Evolutionary conservation across 148 eudicot genomes (phyloP), one percentile per base, ranked within the genome.

Genomic region (Rheum nobile): DNA sequence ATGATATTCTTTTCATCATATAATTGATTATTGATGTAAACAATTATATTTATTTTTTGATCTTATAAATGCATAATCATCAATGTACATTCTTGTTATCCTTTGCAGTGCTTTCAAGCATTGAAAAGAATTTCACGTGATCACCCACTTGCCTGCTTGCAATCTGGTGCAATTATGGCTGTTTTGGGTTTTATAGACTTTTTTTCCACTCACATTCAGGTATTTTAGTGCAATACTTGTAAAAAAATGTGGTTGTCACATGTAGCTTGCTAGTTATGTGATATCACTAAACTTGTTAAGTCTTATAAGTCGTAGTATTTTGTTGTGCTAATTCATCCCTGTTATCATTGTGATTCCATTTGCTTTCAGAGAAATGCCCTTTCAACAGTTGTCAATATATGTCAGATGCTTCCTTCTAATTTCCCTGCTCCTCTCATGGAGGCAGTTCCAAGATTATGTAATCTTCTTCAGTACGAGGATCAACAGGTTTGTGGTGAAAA

Each of bases 21-120:
- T 8, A 8, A 8, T 8, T 52, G 2, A 57, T 19, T 50, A 16
- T n/a, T n/a, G n/a, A n/a, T n/a, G n/a, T n/a, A n/a, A n/a, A n/a
- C n/a, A n/a, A n/a, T n/a, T n/a, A 8, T 9, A 1, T 9, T 57
- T 14, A 11, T 12, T 8, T 57, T 32, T 65, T 32, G 39, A 65
- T 2, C 32, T 65, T 65, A 6, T 32, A 7, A 14, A 65, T 65
- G 9, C 70, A 16, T 65, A 17, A 65, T 32, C 9, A 4, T 61
- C 68, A n/a, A 31, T 61, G 68, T 61, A 13, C 29, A 28, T 29
- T 29, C 38, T 65, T 65, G 31, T 29, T 16, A 32, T 65, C 41
- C 42, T 24, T n/a, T 90, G 86, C 70, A 95, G 98, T 95, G 98
- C 82, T 84, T 95, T 84, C 97, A 91, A 88, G 98, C 98, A 61